Conservation (phyloP, 352 stramenopile species). For the Phytophthora multivora region DNA sequence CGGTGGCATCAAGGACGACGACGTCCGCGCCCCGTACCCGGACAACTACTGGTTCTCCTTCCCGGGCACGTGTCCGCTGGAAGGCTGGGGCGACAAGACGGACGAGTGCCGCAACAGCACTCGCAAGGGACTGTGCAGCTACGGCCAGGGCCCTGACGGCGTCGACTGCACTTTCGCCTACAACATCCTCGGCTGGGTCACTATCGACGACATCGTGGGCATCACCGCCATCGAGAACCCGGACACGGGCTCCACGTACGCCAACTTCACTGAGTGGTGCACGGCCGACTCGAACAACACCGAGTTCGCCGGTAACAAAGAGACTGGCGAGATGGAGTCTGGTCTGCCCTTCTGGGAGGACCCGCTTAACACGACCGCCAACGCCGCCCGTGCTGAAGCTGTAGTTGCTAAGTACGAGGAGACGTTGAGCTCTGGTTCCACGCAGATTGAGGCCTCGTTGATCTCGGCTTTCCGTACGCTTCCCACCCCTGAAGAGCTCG, state of each 20-base stretch:
- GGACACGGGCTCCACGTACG: constrained; percentile 44
- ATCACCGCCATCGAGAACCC: constrained; percentile 71
- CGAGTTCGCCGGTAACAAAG: constrained; percentile 50
- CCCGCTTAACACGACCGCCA: constrained; percentile 57
- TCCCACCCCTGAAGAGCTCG: constrained; percentile 51
- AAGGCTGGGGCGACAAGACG: constrained; percentile 62
- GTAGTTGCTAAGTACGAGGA: constrained; percentile 58
- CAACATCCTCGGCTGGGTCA: constrained; percentile 77
- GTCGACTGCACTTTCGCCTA: constrained; percentile 81
- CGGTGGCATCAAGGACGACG: constrained; percentile 52
- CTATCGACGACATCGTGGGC: constrained; percentile 80
- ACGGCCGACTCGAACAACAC: constrained; percentile 56
- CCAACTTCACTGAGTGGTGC: constrained; percentile 78
- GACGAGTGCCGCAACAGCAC: constrained; percentile 50
- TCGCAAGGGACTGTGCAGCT: constrained; percentile 66
- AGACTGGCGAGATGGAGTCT: constrained; percentile 42
- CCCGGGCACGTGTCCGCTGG: constrained; percentile 56
- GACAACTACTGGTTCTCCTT: constrained; percentile 77
- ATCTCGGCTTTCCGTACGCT: constrained; percentile 52
- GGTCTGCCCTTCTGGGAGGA: constrained; percentile 72
- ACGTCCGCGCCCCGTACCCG: constrained; percentile 56
- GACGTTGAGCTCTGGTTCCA: constrained; percentile 44
- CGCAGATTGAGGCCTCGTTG: constrained; percentile 43
- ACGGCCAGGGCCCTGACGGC: constrained; percentile 61
- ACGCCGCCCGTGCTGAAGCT: constrained; percentile 51